Conservation (phyloP, 768 basidiomycete species). For the Phylloporus rhodoxanthus region DNA sequence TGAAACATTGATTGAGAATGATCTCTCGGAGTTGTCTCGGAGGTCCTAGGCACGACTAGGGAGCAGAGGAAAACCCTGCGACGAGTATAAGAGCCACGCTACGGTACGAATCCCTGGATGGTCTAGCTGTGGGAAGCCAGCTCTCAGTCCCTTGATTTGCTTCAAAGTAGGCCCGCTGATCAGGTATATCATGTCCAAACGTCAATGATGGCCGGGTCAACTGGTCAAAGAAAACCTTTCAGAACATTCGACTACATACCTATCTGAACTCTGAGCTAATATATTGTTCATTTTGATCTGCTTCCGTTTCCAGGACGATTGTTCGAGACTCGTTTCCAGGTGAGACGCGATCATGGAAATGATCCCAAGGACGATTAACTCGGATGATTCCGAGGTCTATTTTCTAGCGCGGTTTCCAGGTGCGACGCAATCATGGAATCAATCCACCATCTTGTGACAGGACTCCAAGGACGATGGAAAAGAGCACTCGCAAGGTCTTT, state of each 20-base stretch:
- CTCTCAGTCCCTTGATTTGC: neutral
- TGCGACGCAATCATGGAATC: too few relatives aligned
- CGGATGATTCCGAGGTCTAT: too few relatives aligned
- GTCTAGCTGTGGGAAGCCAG: neutral
- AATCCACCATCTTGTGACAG: too few relatives aligned
- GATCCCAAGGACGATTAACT: too few relatives aligned
- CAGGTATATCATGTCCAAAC: neutral
- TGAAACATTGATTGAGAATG: too few relatives aligned
- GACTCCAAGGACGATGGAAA: too few relatives aligned
- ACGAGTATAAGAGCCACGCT: too few relatives aligned
- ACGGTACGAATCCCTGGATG: neutral
- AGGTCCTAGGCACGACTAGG: too few relatives aligned
- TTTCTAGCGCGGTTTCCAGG: too few relatives aligned
- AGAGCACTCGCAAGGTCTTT: too few relatives aligned
- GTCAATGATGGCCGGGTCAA: neutral
- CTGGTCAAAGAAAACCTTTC: neutral
- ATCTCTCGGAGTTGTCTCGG: too few relatives aligned
- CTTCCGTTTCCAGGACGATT: neutral
- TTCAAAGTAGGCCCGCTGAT: neutral
- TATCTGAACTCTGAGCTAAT: neutral
- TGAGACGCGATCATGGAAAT: too few relatives aligned
- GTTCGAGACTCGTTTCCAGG: neutral
- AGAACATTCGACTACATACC: neutral
- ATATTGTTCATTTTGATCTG: neutral
- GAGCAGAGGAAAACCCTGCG: neutral